Base-by-base conservation (phyloP, 2,329 filamentous ascomycete genomes). In the Curvularia lunata region DNA sequence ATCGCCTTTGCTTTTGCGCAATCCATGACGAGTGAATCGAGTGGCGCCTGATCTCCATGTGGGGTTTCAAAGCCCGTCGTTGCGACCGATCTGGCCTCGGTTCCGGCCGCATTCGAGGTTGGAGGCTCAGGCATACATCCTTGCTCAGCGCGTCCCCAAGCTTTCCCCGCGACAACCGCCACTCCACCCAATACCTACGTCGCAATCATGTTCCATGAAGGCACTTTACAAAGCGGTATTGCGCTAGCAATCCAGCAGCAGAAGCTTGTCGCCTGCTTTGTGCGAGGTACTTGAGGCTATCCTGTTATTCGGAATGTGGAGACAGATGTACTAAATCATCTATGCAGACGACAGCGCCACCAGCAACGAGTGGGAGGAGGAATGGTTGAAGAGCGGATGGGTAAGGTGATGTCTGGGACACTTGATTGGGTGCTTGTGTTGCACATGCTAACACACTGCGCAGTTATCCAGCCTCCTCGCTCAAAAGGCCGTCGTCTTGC, bases 241-340 rank as follows among this genome's bases (percentile, higher is more conserved):
- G 83, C 85, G 30, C 81, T 85, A 19, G 92, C 93, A 12, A 83
- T 97, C 6, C 84, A 86, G 59, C 83, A 93, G 74, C 81, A 86
- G 58, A 96, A 94, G 77, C 83, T 90, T 18, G 90, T 97, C 0
- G 85, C 91, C 28, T 96, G 92, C 78, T 96, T 97, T 76, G 88
- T 97, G 30, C 86, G 87, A 71, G 89, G 91, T 92, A 76, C 64
- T 57, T 28, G 23, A 21, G n/a, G 58, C 25, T 16, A 27, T 46
- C 48, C 23, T 49, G 21, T 27, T 13, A 9, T 23, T 55, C 40
- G 47, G 62, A 46, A 61, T 64, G 55, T 64, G 59, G 62, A 58
- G 45, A 55, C 25, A 6, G 8, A 9, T 9, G 28, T 30, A 8
- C 47, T 60, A 48, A 48, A 66, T 38, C 45, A 34, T 16, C 48